Conservation (phyloP, 257 asterid species). For the Solanum raphanifolium region DNA sequence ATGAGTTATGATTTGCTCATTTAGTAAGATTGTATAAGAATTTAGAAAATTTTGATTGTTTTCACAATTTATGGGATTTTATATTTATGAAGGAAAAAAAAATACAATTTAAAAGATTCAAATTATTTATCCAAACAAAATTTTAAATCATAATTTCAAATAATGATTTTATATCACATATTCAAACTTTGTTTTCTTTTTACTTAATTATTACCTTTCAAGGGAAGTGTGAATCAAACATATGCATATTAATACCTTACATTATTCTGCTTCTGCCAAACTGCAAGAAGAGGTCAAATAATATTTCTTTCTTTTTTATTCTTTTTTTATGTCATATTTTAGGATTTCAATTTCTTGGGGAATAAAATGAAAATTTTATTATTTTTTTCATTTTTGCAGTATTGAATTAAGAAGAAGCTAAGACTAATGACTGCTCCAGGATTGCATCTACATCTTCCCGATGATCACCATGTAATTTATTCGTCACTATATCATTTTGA, state of each 20-base stretch:
- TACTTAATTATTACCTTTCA: not conserved
- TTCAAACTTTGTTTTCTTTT: not conserved
- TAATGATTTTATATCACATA: not conserved
- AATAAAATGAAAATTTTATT: not conserved
- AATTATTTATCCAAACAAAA: not conserved
- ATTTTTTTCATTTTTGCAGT: not conserved
- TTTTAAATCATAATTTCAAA: not conserved
- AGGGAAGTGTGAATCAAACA: not conserved
- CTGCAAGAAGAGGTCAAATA: not conserved
- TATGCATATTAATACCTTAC: not conserved
- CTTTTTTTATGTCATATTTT: not conserved
- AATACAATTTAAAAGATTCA: not conserved
- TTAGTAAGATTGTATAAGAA: not conserved
- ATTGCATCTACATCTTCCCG: not conserved
- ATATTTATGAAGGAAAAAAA: not conserved
- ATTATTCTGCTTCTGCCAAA: not conserved
- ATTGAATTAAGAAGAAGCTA: not conserved
- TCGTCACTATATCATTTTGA: not conserved
- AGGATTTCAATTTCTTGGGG: not conserved
- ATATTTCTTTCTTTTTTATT: not conserved
- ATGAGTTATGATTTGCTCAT: not conserved
- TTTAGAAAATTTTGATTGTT: not conserved
- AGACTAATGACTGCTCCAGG: not conserved
- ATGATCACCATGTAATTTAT: constrained; percentile 3
- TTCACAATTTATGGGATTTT: not conserved